These are phyloP conservation scores for Haplographium delicatum DNA, from an alignment of 495 filamentous ascomycete genomes.

Conservation along the genomic window DNA sequence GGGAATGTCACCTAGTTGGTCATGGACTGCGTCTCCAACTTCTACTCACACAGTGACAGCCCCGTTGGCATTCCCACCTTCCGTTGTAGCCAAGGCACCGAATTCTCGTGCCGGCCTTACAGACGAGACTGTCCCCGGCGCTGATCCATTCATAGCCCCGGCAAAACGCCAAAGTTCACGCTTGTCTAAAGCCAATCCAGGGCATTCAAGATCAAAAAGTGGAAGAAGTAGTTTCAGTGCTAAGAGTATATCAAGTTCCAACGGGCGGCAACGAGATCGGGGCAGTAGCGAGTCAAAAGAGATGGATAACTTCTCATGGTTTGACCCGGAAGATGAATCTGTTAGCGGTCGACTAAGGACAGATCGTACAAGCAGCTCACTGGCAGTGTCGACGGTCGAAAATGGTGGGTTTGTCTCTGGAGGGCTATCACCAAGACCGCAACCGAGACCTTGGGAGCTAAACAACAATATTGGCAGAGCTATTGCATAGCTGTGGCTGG, in stretches of 20 bases:
- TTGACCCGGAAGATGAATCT: conserved; percentile 12
- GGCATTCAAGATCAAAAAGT: conserved; percentile 20
- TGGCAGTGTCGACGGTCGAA: conserved; percentile 17
- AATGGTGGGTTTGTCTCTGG: not conserved
- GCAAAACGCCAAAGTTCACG: conserved; percentile 21
- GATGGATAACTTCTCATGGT: conserved; percentile 14
- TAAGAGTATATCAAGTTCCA: conserved; percentile 18
- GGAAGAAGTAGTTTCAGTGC: conserved; percentile 21
- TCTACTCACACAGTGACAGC: conserved; percentile 4
- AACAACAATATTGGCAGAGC: conserved; percentile 23
- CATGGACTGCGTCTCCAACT: conserved; percentile 11
- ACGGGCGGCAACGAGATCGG: conserved; percentile 1
- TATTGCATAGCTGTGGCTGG: conserved; percentile 20
- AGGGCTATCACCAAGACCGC: conserved; percentile 21
- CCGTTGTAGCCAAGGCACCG: conserved; percentile 19
- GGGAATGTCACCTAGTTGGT: conserved; percentile 13
- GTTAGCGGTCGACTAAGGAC: conserved; percentile 7
- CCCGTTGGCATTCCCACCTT: conserved; percentile 1
- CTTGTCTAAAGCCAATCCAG: conserved; percentile 21
- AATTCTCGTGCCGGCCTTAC: conserved; percentile 25
- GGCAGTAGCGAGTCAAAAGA: conserved; percentile 9
- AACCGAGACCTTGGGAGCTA: not conserved
- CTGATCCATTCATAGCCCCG: conserved; percentile 21
- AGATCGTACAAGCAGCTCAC: conserved; percentile 17
- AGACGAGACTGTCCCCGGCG: conserved; percentile 23